These are phyloP conservation scores for Conoideocrella luteorostrata DNA, from an alignment of 2,329 filamentous ascomycete genomes.

Conservation along the genomic window DNA sequence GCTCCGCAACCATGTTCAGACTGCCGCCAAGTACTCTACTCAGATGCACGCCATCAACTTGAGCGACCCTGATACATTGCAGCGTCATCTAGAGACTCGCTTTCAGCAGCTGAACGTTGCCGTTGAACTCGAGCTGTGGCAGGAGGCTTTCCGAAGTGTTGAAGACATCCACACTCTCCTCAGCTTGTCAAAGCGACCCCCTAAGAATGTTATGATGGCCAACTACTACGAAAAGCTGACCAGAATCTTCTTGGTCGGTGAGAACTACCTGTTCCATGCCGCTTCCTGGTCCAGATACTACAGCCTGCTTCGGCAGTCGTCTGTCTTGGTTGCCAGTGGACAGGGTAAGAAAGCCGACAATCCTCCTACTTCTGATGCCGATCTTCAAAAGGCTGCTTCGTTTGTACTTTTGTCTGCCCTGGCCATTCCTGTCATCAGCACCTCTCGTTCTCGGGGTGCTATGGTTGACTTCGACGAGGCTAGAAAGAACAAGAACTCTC, in stretches of 20 bases:
- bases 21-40: conserved; percentile 95
- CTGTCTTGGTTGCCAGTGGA: conserved; percentile 72
- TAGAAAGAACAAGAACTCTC: conserved; percentile 97
- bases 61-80: conserved; percentile 92
- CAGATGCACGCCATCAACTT: conserved; percentile 99
- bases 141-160: conserved; percentile 98
- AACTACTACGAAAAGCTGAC: conserved; percentile 99
- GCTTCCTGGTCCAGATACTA: conserved; percentile 97
- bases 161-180: conserved; percentile 98
- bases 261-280: conserved; percentile 99
- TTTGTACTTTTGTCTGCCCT: conserved; percentile 93
- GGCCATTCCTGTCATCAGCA: conserved; percentile 99
- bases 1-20: conserved; percentile 96
- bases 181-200: conserved; percentile 93
- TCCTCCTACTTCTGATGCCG: conserved; percentile 78
- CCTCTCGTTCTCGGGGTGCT: conserved; percentile 87
- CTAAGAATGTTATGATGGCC: conserved; percentile 99
- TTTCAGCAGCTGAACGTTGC: conserved; percentile 98
- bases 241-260: conserved; percentile 95
- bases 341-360: conserved; percentile 93
- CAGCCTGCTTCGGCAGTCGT: conserved; percentile 88
- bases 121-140: conserved; percentile 96
- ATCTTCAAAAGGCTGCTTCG: conserved; percentile 89
- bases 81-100: conserved; percentile 93
- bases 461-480: conserved; percentile 96